Evolutionary conservation across 1,284 basidiomycete genomes (phyloP).

Genomic region (Boletus semigastroideus): DNA sequence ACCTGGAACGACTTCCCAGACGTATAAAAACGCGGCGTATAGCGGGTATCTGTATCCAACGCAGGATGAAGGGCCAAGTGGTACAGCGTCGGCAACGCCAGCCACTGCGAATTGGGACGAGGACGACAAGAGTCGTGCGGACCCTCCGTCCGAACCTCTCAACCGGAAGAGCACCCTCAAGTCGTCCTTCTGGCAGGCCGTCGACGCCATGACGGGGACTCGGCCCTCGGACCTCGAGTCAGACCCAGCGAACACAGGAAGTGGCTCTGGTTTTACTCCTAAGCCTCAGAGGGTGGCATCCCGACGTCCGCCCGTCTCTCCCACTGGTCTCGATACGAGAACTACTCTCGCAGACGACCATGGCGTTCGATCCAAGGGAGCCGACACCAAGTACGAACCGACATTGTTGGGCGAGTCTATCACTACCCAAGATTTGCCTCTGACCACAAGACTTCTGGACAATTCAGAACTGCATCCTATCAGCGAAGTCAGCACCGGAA

Average conservation of each 20-base stretch:
- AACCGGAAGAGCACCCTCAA: conserved; percentile 36
- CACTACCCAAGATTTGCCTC: not conserved
- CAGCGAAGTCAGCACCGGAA: not conserved
- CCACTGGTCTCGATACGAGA: not conserved
- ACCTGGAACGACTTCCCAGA: conserved; percentile 4
- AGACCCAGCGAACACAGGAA: not conserved
- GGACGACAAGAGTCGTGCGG: not conserved
- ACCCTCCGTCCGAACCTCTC: conserved; percentile 7
- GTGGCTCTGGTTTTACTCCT: conserved; percentile 23
- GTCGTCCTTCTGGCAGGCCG: conserved; percentile 37
- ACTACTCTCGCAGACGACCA: not conserved
- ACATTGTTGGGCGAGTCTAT: not conserved
- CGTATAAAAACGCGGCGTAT: conserved; percentile 10
- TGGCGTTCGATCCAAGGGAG: not conserved
- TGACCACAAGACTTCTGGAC: not conserved
- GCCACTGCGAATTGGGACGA: not conserved
- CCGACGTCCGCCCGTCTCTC: conserved; percentile 13
- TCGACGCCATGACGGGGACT: conserved; percentile 34
- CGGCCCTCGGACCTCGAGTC: conserved; percentile 6
- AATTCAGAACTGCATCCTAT: not conserved
- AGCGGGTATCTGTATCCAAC: conserved; percentile 12
- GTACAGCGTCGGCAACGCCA: not conserved
- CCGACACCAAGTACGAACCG: not conserved
- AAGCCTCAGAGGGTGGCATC: conserved; percentile 22
- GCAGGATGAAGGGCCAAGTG: not conserved